Conservation (phyloP, 148 eudicot genomes). For the Chenopodium album region DNA sequence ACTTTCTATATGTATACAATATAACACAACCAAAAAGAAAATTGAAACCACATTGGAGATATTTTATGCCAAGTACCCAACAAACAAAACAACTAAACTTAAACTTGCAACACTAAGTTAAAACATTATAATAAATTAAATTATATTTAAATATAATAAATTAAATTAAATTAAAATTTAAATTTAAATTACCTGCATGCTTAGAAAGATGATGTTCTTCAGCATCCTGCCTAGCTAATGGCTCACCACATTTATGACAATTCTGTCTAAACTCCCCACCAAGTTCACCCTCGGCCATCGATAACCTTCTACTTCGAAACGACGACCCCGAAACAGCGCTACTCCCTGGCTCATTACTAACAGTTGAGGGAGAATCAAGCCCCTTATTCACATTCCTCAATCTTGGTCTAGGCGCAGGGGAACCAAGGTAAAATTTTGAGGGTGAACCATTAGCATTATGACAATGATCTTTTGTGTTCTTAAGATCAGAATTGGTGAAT, state of each 20-base stretch:
- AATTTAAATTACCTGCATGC: conserved; percentile 51
- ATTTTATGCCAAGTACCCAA: neutral
- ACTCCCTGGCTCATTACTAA: conserved; percentile 2
- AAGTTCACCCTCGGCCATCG: conserved; percentile 22
- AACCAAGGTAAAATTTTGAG: conserved; percentile 24
- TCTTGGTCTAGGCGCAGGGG: conserved; percentile 16
- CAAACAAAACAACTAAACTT: neutral
- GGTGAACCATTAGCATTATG: conserved; percentile 31
- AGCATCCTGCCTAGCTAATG: conserved; percentile 50
- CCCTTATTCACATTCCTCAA: conserved; percentile 17
- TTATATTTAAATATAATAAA: too few relatives aligned
- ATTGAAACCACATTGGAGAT: neutral
- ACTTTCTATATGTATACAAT: too few relatives aligned
- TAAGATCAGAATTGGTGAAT: conserved; percentile 41
- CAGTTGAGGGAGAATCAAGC: conserved; percentile 28
- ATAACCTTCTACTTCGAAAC: conserved; percentile 14
- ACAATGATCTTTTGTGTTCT: conserved; percentile 25
- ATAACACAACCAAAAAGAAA: neutral
- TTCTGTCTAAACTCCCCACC: conserved; percentile 30
- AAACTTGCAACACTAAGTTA: neutral
- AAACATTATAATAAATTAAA: too few relatives aligned
- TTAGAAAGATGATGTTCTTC: conserved; percentile 65
- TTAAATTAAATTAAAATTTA: too few relatives aligned
- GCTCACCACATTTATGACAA: conserved; percentile 54
- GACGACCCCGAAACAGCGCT: neutral